Evolutionary conservation across 2,329 filamentous ascomycete genomes (phyloP).

Genomic region (Nigrograna mackinnonii): DNA sequence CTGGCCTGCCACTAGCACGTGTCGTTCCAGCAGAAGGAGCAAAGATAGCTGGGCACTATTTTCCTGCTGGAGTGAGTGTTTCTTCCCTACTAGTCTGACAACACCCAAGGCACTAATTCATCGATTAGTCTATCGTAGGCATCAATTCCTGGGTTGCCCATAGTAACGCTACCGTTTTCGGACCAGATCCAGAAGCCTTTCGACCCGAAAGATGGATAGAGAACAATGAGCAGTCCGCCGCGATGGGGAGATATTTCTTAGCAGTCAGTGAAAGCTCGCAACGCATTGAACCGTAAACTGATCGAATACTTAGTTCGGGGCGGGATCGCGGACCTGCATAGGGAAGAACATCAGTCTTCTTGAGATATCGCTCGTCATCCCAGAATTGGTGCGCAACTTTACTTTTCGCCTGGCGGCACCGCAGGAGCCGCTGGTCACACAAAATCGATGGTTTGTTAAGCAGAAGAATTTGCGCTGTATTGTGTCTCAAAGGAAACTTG

Average conservation of each 20-base stretch:
- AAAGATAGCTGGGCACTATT: constrained; percentile 32
- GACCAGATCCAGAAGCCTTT: not conserved
- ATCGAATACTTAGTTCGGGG: constrained; percentile 5
- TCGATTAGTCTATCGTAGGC: not conserved
- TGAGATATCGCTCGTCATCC: constrained; percentile 20
- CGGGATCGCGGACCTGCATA: constrained; percentile 15
- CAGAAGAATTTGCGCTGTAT: no score
- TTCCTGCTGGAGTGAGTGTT: constrained; percentile 9
- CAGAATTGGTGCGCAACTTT: constrained; percentile 10
- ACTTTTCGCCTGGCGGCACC: not conserved
- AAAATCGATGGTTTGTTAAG: constrained; percentile 18
- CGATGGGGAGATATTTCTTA: not conserved
- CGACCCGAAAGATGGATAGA: not conserved
- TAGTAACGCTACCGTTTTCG: not conserved
- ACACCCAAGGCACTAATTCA: not conserved
- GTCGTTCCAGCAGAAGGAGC: constrained; percentile 42
- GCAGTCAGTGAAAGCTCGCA: not conserved
- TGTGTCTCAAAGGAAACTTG: no score
- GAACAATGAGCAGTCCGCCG: not conserved
- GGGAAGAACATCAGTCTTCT: constrained; percentile 19
- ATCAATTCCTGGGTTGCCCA: not conserved
- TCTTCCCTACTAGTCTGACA: no score
- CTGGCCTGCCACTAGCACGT: constrained; percentile 44
- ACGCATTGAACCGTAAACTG: not conserved
- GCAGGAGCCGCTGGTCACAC: constrained; percentile 7